Evolutionary conservation across 768 basidiomycete species (phyloP), one percentile per base, ranked within the genome.

Genomic region (Chlorophyllum brunneum): DNA sequence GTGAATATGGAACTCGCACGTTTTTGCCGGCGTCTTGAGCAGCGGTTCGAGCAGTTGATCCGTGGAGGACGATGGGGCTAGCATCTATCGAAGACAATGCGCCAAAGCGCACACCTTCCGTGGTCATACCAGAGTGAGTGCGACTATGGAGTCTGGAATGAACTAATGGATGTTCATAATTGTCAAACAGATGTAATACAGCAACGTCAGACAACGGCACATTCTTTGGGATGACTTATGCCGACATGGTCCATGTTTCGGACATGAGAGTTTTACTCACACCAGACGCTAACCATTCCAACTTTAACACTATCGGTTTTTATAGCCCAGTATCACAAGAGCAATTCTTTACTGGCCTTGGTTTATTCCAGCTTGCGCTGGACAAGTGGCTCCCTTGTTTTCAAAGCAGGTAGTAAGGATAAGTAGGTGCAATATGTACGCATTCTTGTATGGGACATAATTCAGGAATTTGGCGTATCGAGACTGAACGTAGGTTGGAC

Each of bases 361-460:
- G 71, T 1, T 59, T 78, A 16, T 78, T 78, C 51, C 65, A 73
- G 54, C 58, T 75, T 34, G 76, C 76, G 2, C 58, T 77, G 40
- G 76, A 78, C 48, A 71, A 74, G 52, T 77, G 77, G 76, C 57
- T 79, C 15, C 74, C 74, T 10, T 78, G 76, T 54, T 76, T 76
- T n/a, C n/a, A n/a, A n/a, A n/a, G n/a, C n/a, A n/a, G n/a, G n/a
- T n/a, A n/a, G n/a, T n/a, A n/a, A n/a, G n/a, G n/a, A n/a, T n/a
- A n/a, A n/a, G n/a, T n/a, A n/a, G n/a, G n/a, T n/a, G n/a, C n/a
- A n/a, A n/a, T n/a, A n/a, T n/a, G n/a, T n/a, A n/a, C n/a, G n/a
- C n/a, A n/a, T n/a, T n/a, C n/a, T n/a, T n/a, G n/a, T n/a, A n/a
- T n/a, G n/a, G n/a, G n/a, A n/a, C n/a, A n/a, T n/a, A n/a, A n/a